Conservation (phyloP, 257 asterid genomes). For the Misopates orontium region DNA sequence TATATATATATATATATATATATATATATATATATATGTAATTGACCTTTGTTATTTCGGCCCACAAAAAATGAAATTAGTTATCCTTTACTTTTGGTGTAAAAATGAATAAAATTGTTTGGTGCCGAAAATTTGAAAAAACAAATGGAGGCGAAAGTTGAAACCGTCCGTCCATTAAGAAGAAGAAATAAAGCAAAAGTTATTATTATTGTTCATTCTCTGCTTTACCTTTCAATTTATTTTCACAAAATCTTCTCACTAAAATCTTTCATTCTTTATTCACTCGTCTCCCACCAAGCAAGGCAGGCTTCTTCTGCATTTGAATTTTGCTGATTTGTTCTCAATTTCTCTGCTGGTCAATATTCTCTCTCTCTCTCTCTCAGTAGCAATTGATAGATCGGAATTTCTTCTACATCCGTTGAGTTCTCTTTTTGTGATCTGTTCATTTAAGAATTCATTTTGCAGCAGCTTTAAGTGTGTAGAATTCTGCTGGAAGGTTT, state of each 20-base stretch:
- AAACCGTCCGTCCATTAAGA: neutral
- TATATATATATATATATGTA: too few species aligned
- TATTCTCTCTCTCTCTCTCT: conserved; percentile 27
- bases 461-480: conserved; percentile 15
- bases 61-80: neutral
- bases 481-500: conserved; percentile 4
- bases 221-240: neutral
- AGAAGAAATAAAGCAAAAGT: neutral
- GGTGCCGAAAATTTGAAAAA: conserved; percentile 4
- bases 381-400: conserved; percentile 35
- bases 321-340: neutral
- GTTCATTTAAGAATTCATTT: conserved; percentile 22
- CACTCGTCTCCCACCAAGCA: neutral
- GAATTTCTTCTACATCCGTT: neutral
- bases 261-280: neutral
- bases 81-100: too few species aligned
- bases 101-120: neutral
- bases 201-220: neutral
- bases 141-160: conserved; percentile 2
- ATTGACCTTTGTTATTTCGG: neutral
- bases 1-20: too few species aligned
- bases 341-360: conserved; percentile 19
- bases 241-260: neutral
- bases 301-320: too few species aligned
- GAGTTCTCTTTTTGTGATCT: conserved; percentile 21